phyloP scores from a whole-genome alignment of 768 basidiomycete species.

The Pisolithus orientalis region DNA sequence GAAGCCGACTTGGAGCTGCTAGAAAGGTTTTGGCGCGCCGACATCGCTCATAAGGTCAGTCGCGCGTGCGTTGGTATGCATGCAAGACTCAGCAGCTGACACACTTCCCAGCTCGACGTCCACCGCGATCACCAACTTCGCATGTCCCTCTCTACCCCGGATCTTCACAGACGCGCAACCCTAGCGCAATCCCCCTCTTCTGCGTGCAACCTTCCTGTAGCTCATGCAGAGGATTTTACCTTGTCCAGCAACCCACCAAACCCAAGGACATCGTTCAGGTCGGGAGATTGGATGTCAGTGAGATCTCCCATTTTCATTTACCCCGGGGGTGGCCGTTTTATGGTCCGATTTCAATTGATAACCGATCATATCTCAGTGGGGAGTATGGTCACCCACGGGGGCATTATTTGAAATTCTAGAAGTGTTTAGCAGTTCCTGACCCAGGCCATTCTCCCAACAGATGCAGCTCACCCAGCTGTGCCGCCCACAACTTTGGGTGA shows the following conservation, averaged over 20 bases:
- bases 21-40: slow-evolving; percentile 46
- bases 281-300: slow-evolving; percentile 75
- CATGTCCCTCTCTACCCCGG: slow-evolving; percentile 29
- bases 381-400: slow-evolving; percentile 4
- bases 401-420: slow-evolving; percentile 13
- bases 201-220: not conserved
- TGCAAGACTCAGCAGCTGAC: slow-evolving; percentile 6
- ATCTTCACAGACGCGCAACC: slow-evolving; percentile 22
- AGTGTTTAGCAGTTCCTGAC: slow-evolving; percentile 10
- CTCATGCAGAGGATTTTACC: slow-evolving; percentile 38
- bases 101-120: slow-evolving; percentile 6
- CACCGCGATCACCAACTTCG: slow-evolving; percentile 19
- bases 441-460: slow-evolving; percentile 28
- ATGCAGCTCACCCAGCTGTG: slow-evolving; percentile 63
- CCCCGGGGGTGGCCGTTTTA: not conserved
- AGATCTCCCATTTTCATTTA: slow-evolving; percentile 9
- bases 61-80: not conserved
- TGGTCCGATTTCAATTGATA: slow-evolving; percentile 13
- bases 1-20: slow-evolving; percentile 60
- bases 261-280: slow-evolving; percentile 56
- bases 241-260: slow-evolving; percentile 70
- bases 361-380: not conserved
- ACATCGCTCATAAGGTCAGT: slow-evolving; percentile 23
- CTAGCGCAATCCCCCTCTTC: slow-evolving; percentile 1
- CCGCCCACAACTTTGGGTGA: slow-evolving; percentile 83